These are phyloP conservation scores for Pouteria campechiana DNA, from an alignment of 179 eudicot species.

Conservation along the genomic window DNA sequence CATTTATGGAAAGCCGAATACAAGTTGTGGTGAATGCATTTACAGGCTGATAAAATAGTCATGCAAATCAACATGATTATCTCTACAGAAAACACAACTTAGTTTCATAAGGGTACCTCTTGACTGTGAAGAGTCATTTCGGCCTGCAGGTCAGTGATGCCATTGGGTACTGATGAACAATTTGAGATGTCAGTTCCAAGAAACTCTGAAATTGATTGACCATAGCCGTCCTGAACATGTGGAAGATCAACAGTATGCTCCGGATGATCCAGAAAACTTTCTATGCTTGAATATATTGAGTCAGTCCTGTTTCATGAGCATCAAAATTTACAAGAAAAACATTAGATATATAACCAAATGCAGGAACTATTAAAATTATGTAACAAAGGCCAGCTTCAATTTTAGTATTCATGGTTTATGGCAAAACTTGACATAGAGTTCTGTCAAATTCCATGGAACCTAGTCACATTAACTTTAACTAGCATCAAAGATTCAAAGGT, in stretches of 20 bases:
- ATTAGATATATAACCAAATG: background rate
- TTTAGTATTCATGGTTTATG: no score
- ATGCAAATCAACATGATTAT: no score
- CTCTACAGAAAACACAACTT: no score
- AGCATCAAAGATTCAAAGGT: no score
- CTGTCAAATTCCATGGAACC: no score
- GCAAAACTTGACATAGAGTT: no score
- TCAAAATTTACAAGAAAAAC: slow-evolving; percentile 2
- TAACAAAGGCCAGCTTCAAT: no score
- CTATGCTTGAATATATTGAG: slow-evolving; percentile 37
- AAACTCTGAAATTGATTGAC: slow-evolving; percentile 87
- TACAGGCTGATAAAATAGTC: no score
- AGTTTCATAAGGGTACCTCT: no score
- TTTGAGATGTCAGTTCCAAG: slow-evolving; percentile 69
- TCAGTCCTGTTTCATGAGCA: slow-evolving; percentile 39
- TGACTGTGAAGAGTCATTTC: slow-evolving; percentile 66
- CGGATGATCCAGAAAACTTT: slow-evolving; percentile 41
- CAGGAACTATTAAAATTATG: background rate
- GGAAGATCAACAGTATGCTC: slow-evolving; percentile 45
- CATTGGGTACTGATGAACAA: slow-evolving; percentile 56
- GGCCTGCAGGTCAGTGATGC: slow-evolving; percentile 52
- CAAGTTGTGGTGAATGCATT: no score
- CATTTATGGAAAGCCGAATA: no score
- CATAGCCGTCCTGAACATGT: slow-evolving; percentile 81
- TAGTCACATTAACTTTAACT: no score